Evolutionary conservation across 2,329 filamentous ascomycete species (phyloP).

Genomic region (Microdochium paspali): DNA sequence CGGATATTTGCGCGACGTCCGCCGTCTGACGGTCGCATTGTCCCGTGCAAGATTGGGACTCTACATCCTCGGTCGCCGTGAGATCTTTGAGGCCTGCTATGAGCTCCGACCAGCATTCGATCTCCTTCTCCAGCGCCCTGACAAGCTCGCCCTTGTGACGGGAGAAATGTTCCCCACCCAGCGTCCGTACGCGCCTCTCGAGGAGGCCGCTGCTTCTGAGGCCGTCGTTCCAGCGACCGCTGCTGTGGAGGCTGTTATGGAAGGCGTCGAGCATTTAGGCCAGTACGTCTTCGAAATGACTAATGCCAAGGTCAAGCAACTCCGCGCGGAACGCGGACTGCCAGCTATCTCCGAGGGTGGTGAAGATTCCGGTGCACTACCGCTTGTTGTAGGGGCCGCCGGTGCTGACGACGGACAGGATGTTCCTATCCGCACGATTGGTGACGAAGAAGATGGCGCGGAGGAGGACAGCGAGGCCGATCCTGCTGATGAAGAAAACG

Average conservation of each 20-base stretch:
- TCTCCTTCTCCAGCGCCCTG: constrained; percentile 63
- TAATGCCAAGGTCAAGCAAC: constrained; percentile 44
- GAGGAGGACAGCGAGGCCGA: constrained; percentile 9
- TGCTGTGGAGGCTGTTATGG: constrained; percentile 58
- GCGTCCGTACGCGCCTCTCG: constrained; percentile 29
- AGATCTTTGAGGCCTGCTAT: constrained; percentile 80
- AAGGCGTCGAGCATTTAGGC: constrained; percentile 85
- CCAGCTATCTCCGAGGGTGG: constrained; percentile 10
- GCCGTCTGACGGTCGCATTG: constrained; percentile 86
- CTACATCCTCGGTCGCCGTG: constrained; percentile 81
- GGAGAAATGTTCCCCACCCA: constrained; percentile 77
- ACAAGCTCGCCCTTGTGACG: constrained; percentile 72
- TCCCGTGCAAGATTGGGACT: constrained; percentile 86
- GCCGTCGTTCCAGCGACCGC: constrained; percentile 32
- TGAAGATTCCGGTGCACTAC: constrained; percentile 1
- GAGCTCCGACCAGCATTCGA: constrained; percentile 85
- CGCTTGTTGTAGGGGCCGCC: background rate
- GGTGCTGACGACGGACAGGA: background rate
- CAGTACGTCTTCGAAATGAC: constrained; percentile 98
- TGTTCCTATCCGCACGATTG: constrained; percentile 3
- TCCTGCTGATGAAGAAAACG: constrained; percentile 15
- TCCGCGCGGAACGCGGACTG: constrained; percentile 29
- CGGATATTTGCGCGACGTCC: constrained; percentile 87
- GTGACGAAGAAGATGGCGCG: constrained; percentile 15
- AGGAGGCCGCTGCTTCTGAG: constrained; percentile 5